Evolutionary conservation across 768 basidiomycete genomes (phyloP), one percentile per base, ranked within the genome.

Genomic region (Collybia nuda): DNA sequence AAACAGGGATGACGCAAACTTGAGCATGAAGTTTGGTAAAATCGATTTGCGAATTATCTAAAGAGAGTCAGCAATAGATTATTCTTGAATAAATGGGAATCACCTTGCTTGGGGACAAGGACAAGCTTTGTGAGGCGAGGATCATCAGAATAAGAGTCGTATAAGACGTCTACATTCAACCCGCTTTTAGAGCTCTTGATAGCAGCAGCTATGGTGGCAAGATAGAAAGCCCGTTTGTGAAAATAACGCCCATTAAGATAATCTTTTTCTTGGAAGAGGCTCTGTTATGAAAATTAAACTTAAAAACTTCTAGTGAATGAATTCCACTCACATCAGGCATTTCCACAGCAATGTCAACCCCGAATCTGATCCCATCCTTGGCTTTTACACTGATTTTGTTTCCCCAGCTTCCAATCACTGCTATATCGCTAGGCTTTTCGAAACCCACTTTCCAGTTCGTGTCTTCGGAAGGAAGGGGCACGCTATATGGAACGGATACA

Each of bases 221-320:
- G 79, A 67, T 92, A 99, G 63, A 88, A 93, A 0, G 92, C 86
- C 35, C 91, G 78, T 63, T 98, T 98, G 63, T 95, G 88, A 64
- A 96, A 95, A 65, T 88, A 93, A 9, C 97, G 82, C 6, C 85
- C 81, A 62, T 94, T 87, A 50, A 93, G 74, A 56, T 93, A 91
- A 62, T 98, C 95, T 64, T 98, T 99, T 61, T 95, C 92, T 72
- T 96, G 92, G 61, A 98, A 95, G n/a, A 97, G 72, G 41, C 58
- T 65, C 88, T 90, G 47, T 17, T 11, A 49, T n/a, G 17, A 35
- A 32, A 50, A 8, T 24, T 67, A 24, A 64, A 55, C 46, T 11
- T 12, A 19, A 7, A 46, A 50, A 51, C 44, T 46, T 41, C 6
- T 12, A 17, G 14, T 8, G 6, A 47, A 14, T 9, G 12, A 17